phyloP scores from a whole-genome alignment of 129 eudicot species.

The Saussurea involucrata region DNA sequence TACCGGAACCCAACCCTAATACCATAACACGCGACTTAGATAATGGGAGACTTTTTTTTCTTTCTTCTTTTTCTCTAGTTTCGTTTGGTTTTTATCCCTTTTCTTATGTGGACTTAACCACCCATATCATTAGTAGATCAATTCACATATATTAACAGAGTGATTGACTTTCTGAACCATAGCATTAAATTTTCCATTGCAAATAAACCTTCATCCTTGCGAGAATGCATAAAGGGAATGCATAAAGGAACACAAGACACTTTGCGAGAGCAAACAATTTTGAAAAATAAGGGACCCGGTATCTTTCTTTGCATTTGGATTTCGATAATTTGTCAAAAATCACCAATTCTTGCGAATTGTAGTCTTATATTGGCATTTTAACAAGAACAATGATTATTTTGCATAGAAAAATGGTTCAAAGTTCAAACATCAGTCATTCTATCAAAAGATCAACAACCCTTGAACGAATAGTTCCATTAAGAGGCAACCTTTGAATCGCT shows the following conservation, averaged over 20 bases:
- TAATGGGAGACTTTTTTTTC: not conserved
- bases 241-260: not conserved
- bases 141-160: not conserved
- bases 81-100: not conserved
- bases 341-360: not conserved
- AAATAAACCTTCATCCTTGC: not conserved
- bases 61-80: too few relatives aligned
- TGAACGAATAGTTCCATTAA: not conserved
- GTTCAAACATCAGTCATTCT: not conserved
- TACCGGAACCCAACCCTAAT: too few relatives aligned
- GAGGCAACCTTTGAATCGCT: too few relatives aligned
- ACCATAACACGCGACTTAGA: not conserved
- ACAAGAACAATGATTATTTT: not conserved
- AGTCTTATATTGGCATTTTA: not conserved
- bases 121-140: too few relatives aligned
- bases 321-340: not conserved
- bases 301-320: not conserved
- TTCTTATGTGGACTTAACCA: not conserved
- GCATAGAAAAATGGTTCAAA: not conserved
- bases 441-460: not conserved
- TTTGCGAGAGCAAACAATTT: not conserved
- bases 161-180: not conserved
- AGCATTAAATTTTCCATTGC: not conserved
- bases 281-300: not conserved
- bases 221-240: too few relatives aligned